Percentiles rank a stretch among this genome's conserved stretches.
Conservation (phyloP, 306 rosid species). For the Prunus mira region DNA sequence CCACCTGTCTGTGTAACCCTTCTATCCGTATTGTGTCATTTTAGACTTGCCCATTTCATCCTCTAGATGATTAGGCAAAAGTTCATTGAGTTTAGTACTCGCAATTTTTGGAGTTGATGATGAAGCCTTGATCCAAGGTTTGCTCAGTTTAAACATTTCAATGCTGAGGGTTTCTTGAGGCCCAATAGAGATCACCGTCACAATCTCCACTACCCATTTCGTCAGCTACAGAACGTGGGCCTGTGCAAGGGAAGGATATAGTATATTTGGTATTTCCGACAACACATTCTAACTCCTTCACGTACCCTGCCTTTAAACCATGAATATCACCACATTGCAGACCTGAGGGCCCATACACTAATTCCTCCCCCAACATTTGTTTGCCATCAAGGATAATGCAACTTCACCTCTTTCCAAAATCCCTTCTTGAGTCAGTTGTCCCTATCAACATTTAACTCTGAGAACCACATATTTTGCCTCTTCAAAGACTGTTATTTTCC, state of each 20-base stretch:
- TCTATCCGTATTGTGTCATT: too few species aligned
- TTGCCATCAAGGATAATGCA: slow-evolving; percentile 31
- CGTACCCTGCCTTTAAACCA: slow-evolving; percentile 46
- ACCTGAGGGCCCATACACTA: slow-evolving; percentile 80
- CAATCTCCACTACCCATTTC: slow-evolving; percentile 84
- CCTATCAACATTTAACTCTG: slow-evolving; percentile 73
- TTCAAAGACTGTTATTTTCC: slow-evolving; percentile 43
- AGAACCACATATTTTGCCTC: slow-evolving; percentile 49
- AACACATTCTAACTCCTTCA: slow-evolving; percentile 39
- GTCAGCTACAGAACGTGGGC: slow-evolving; percentile 72
- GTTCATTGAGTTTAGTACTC: too few species aligned
- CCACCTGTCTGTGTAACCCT: too few species aligned
- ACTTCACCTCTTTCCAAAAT: slow-evolving; percentile 34
- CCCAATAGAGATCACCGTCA: slow-evolving; percentile 89
- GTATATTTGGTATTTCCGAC: slow-evolving; percentile 71
- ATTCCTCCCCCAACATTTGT: slow-evolving; percentile 70
- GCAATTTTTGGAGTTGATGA: too few species aligned
- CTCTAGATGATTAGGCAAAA: too few species aligned
- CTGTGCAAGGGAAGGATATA: slow-evolving; percentile 73
- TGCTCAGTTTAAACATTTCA: too few species aligned
- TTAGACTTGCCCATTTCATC: too few species aligned
- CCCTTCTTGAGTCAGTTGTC: slow-evolving; percentile 71
- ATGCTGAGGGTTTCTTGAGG: slow-evolving; percentile 61
- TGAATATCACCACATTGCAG: slow-evolving; percentile 85
- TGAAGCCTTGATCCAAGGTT: too few species aligned